Evolutionary conservation across 768 basidiomycete genomes (phyloP), one percentile per base, ranked within the genome.

Genomic region (Leccinum subgranulosum): DNA sequence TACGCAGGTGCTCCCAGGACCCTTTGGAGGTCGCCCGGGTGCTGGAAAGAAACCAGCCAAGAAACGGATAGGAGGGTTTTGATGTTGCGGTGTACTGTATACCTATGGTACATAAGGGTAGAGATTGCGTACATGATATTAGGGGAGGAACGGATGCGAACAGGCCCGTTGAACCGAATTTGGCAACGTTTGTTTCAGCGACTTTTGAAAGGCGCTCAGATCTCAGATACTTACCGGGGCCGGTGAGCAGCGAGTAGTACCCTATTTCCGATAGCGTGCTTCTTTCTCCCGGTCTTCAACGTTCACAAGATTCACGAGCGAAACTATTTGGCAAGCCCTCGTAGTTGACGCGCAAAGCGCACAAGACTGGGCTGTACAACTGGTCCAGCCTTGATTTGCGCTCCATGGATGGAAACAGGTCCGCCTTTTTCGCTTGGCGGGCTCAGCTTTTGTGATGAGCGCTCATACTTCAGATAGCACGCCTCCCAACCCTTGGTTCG

Each of bases 331-430:
- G 41, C 51, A 57, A 62, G 51, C 56, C 60, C 58, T 54, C 53
- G 31, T 58, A 57, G 57, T 58, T 36, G 69, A 81, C 84, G 85
- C 84, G 86, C 85, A 74, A 58, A 69, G 69, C 69, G 83, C 84
- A 84, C 85, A 84, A 81, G 81, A 82, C 84, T 85, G 86, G 85
- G 83, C 82, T 80, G 51, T 74, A 75, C 77, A 79, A 77, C 79
- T 81, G 77, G 84, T 82, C 79, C 79, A 75, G 78, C 58, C 55
- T 55, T 77, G 77, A 80, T 76, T 49, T 48, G 55, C 74, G 79
- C 82, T 82, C 80, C 82, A 90, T 90, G 88, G 87, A 88, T 87
- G 86, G 84, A 81, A 83, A 81, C 77, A 82, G 81, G 87, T 81
- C 69, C 33, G 59, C 51, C 23, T 41, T 55, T 49, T 27, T 34